These are phyloP conservation scores for Candida khao-thaluensis DNA, from an alignment of 805 yeast species.

Conservation along the genomic window DNA sequence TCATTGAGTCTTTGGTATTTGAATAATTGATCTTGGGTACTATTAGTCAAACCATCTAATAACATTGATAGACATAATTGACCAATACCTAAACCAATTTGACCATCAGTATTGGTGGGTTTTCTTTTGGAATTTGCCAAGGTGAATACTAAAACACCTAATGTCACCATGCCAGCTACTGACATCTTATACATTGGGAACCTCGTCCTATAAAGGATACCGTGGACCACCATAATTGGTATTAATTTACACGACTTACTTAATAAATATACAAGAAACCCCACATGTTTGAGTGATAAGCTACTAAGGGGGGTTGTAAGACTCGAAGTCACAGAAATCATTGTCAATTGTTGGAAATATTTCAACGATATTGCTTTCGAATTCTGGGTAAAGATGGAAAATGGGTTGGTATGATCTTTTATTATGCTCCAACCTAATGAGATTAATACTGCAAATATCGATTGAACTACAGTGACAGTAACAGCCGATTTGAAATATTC, in stretches of 20 bases:
- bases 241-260: slow-evolving; percentile 92
- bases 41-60: slow-evolving; percentile 89
- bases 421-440: slow-evolving; percentile 59
- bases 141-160: slow-evolving; percentile 82
- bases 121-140: slow-evolving; percentile 28
- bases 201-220: slow-evolving; percentile 61
- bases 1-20: slow-evolving; percentile 29
- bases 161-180: slow-evolving; percentile 76
- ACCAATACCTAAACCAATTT: slow-evolving; percentile 53
- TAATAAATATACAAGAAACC: slow-evolving; percentile 76
- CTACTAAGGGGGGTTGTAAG: slow-evolving; percentile 82
- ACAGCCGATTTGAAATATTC: slow-evolving; percentile 72
- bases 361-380: slow-evolving; percentile 15
- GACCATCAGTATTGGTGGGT: slow-evolving; percentile 39
- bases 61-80: slow-evolving; percentile 63
- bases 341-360: slow-evolving; percentile 36
- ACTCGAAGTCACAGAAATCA: slow-evolving; percentile 73
- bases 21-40: slow-evolving; percentile 87
- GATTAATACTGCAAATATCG: slow-evolving; percentile 64
- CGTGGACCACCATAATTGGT: slow-evolving; percentile 89
- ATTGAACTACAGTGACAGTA: slow-evolving; percentile 74
- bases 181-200: slow-evolving; percentile 76
- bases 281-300: slow-evolving; percentile 75
- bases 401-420: slow-evolving; percentile 27
- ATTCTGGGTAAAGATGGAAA: slow-evolving; percentile 33